A percentile compares a stretch with the other conserved stretches of the same genome.
These are phyloP conservation scores for Colletotrichum cordylinicola DNA, from an alignment of 2,329 filamentous ascomycete genomes.

Conservation along the genomic window DNA sequence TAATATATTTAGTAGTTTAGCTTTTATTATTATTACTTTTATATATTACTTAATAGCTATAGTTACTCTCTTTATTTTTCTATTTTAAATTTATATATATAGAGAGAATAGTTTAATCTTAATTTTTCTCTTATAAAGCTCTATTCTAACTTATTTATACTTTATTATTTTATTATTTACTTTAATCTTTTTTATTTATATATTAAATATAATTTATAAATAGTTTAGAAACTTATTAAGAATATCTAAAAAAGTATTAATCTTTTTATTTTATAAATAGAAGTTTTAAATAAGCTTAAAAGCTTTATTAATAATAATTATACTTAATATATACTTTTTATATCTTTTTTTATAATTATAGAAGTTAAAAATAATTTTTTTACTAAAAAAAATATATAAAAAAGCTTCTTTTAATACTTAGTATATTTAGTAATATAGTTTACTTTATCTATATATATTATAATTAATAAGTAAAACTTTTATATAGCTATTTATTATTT, in stretches of 20 bases:
- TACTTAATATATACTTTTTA: neutral
- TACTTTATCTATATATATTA: too few species aligned
- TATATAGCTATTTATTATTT: too few species aligned
- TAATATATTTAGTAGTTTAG: neutral
- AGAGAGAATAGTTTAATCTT: neutral
- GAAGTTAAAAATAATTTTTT: too few species aligned
- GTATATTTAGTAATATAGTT: too few species aligned
- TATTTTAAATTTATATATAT: neutral
- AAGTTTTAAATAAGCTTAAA: neutral
- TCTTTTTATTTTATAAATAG: neutral
- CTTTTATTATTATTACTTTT: neutral
- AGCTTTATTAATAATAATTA: neutral
- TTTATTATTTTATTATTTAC: neutral
- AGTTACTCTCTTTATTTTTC: neutral
- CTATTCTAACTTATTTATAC: neutral
- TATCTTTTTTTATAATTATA: too few species aligned
- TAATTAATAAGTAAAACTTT: too few species aligned
- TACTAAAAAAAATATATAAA: too few species aligned
- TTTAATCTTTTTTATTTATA: neutral
- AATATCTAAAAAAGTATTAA: neutral
- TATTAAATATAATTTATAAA: neutral
- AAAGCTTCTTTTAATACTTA: too few species aligned
- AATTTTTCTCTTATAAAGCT: neutral
- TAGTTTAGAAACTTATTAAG: neutral
- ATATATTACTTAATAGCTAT: neutral